Conservation (phyloP, 768 basidiomycete species). For the Suillus alpinus region DNA sequence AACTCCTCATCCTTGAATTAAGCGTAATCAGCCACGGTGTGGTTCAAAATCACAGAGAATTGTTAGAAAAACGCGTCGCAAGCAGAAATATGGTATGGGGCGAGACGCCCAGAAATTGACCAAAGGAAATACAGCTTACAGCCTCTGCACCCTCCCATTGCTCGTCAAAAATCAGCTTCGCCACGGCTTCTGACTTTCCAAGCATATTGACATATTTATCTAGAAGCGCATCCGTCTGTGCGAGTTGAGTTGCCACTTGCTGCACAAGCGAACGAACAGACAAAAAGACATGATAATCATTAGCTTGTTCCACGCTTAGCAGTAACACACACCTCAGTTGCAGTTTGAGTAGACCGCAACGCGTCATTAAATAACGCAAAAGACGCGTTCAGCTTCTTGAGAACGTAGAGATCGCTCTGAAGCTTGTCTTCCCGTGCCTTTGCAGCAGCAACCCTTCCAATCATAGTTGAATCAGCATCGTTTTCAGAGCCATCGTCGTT, state of each 20-base stretch:
- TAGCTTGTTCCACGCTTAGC: not conserved
- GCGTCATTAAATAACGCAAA: constrained; percentile 70
- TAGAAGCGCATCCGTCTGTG: constrained; percentile 69
- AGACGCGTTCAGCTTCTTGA: constrained; percentile 70
- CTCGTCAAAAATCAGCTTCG: constrained; percentile 73
- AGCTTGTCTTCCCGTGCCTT: constrained; percentile 67
- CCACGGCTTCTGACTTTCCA: constrained; percentile 64
- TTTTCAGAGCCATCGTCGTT: constrained; percentile 7
- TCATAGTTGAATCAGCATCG: constrained; percentile 19
- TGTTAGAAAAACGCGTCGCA: not conserved
- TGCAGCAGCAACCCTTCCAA: constrained; percentile 22
- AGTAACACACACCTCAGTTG: constrained; percentile 58
- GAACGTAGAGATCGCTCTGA: constrained; percentile 67
- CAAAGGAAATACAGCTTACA: constrained; percentile 38
- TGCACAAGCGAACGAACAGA: constrained; percentile 21
- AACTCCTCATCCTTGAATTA: constrained; percentile 54
- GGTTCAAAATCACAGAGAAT: not conserved
- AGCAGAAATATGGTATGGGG: not conserved
- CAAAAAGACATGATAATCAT: not conserved
- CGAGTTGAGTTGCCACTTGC: constrained; percentile 66
- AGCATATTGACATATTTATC: constrained; percentile 74
- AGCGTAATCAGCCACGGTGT: not conserved
- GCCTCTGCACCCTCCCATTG: constrained; percentile 72
- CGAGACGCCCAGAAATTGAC: not conserved
- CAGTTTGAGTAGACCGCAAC: constrained; percentile 56